Evolutionary conservation across 148 eudicot species (phyloP).

Genomic region (Rhododendron simsii): DNA sequence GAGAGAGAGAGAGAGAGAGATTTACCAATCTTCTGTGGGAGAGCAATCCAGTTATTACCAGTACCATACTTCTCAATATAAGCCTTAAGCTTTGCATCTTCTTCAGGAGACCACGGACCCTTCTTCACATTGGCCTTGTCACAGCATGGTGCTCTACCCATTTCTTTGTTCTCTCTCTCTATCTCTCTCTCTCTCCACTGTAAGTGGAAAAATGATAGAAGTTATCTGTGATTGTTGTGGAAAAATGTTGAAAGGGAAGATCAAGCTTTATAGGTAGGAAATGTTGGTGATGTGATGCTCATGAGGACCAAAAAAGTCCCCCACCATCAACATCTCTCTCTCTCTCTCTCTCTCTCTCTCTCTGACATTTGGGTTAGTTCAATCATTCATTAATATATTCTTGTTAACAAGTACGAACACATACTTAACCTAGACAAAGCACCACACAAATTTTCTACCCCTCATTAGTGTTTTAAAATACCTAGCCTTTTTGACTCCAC

Average conservation of each 20-base stretch:
- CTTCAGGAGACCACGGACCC: constrained; percentile 95
- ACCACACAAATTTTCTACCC: constrained; percentile 13
- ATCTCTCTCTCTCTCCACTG: not conserved
- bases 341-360: constrained; percentile 11
- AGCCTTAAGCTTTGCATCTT: constrained; percentile 81
- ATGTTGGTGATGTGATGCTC: constrained; percentile 32
- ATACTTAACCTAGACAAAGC: constrained; percentile 23
- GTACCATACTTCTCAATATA: constrained; percentile 74
- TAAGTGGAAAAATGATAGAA: constrained; percentile 1
- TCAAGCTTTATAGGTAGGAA: constrained; percentile 67
- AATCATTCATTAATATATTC: constrained; percentile 20
- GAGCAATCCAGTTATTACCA: constrained; percentile 88
- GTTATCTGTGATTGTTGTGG: constrained; percentile 18
- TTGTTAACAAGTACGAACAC: not conserved
- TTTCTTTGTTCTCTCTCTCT: constrained; percentile 20
- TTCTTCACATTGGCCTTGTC: constrained; percentile 84
- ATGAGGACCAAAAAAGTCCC: constrained; percentile 25
- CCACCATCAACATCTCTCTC: constrained; percentile 9
- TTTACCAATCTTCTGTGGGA: constrained; percentile 88
- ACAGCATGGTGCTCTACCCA: constrained; percentile 96
- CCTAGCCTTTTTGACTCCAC: constrained; percentile 10
- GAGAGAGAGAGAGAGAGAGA: not conserved
- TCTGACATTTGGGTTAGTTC: constrained; percentile 53
- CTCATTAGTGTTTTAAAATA: constrained; percentile 7
- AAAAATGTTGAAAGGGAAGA: constrained; percentile 35